These are phyloP conservation scores for Zea mays DNA, from an alignment of 176 grass and related monocot species.

Conservation along the genomic window DNA sequence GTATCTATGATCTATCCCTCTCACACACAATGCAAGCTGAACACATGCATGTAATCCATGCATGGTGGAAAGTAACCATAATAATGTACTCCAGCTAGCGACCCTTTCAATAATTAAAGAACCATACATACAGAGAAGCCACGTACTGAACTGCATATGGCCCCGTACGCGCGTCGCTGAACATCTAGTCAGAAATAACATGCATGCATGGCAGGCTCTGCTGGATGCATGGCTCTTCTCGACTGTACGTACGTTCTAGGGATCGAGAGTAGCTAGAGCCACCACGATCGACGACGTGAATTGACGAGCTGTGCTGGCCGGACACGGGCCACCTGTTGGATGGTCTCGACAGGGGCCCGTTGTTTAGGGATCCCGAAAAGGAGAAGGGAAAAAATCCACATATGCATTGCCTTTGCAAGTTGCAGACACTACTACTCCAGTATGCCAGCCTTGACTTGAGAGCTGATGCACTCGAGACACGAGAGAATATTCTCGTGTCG, in stretches of 20 bases:
- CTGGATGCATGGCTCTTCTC: too few species aligned
- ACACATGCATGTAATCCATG: neutral
- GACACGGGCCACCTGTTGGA: constrained; percentile 17
- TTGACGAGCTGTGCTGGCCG: too few species aligned
- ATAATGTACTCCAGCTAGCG: too few species aligned
- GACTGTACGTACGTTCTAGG: too few species aligned
- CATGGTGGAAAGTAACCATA: neutral
- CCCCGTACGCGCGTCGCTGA: too few species aligned
- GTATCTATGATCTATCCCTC: neutral
- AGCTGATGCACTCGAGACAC: neutral
- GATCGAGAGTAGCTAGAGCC: too few species aligned
- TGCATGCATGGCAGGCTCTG: too few species aligned
- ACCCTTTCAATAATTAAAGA: too few species aligned
- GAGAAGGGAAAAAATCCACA: neutral
- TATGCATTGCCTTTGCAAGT: constrained; percentile 1
- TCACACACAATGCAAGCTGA: neutral
- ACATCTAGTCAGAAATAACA: neutral
- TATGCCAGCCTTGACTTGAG: neutral
- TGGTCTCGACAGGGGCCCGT: neutral
- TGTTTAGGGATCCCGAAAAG: constrained; percentile 41
- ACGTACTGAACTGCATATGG: too few species aligned
- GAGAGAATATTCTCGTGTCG: constrained; percentile 21
- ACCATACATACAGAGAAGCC: too few species aligned
- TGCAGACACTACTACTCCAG: neutral
- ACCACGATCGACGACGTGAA: too few species aligned